These are phyloP conservation scores for Millerago galiae DNA, from an alignment of 805 yeast species.

Conservation along the genomic window DNA sequence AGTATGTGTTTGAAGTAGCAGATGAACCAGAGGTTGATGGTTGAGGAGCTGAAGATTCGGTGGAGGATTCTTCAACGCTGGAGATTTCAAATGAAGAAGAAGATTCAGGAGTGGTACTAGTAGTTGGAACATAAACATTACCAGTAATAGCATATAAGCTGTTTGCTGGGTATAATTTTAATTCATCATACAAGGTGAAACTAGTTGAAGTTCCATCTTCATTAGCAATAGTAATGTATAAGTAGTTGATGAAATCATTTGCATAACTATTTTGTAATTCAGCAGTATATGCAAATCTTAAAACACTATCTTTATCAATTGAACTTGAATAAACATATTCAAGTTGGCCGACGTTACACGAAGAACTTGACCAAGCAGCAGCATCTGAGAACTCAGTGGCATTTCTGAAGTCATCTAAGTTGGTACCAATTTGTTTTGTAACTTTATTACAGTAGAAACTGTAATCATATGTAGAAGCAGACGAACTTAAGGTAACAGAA, in stretches of 20 bases:
- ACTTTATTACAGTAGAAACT: conserved; percentile 1
- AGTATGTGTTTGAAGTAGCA: background rate
- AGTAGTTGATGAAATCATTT: background rate
- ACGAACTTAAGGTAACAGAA: background rate
- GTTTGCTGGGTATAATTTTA: background rate
- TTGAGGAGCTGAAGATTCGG: background rate
- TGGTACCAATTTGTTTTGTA: conserved; percentile 1
- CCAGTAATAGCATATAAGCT: background rate
- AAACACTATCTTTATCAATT: background rate
- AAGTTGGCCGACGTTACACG: background rate
- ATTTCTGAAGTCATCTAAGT: conserved; percentile 3
- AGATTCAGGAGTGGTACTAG: background rate
- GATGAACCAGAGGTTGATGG: background rate
- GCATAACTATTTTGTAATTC: background rate
- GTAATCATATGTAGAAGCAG: background rate
- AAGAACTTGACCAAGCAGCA: background rate
- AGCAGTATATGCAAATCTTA: background rate
- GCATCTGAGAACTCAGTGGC: conserved; percentile 2
- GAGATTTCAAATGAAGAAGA: too few species aligned
- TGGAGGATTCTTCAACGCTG: too few species aligned
- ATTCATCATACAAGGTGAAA: background rate
- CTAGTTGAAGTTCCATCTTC: background rate
- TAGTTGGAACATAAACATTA: background rate
- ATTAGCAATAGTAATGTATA: conserved; percentile 1
- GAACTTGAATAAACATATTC: background rate